These are phyloP conservation scores for Davidsoniella neocaledoniae DNA, from an alignment of 2,329 filamentous ascomycete species.

Conservation along the genomic window DNA sequence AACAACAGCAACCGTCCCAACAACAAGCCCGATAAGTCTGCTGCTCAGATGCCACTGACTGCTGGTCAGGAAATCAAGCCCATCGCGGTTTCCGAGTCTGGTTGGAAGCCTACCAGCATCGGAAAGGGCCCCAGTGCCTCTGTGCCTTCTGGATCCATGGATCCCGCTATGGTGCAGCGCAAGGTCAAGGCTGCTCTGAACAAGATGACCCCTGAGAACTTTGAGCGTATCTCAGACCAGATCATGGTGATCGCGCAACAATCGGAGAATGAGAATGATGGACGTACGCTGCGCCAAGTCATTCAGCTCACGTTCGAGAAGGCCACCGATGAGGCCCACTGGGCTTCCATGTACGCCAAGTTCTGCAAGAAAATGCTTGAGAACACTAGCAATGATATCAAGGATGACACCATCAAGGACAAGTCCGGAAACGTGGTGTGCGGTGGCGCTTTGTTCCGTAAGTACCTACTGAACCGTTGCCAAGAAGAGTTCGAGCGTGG, in stretches of 20 bases:
- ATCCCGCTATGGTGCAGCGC: conserved; percentile 86
- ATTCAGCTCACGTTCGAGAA: conserved; percentile 99
- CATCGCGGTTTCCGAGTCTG: conserved; percentile 51
- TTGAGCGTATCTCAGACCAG: conserved; percentile 86
- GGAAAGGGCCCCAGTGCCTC: conserved; percentile 20
- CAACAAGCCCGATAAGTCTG: conserved; percentile 48
- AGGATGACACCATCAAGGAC: conserved; percentile 87
- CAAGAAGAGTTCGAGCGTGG: conserved; percentile 98
- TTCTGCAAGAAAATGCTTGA: conserved; percentile 97
- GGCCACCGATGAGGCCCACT: conserved; percentile 94
- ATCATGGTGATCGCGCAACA: conserved; percentile 85
- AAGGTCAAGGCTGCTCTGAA: conserved; percentile 98
- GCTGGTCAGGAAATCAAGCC: conserved; percentile 66
- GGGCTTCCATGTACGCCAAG: conserved; percentile 97
- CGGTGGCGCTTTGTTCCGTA: conserved; percentile 89
- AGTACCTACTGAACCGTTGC: conserved; percentile 95
- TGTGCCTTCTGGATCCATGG: conserved; percentile 39
- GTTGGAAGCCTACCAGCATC: conserved; percentile 79
- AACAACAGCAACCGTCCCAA: conserved; percentile 39
- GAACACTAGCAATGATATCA: conserved; percentile 86
- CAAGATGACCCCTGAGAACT: conserved; percentile 99
- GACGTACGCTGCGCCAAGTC: conserved; percentile 86
- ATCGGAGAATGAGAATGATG: conserved; percentile 88
- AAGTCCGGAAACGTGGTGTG: conserved; percentile 76
- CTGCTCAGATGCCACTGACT: conserved; percentile 85